These are phyloP conservation scores for Pseudoneurospora amorphoporcata DNA, from an alignment of 495 filamentous ascomycete species.

Conservation along the genomic window DNA sequence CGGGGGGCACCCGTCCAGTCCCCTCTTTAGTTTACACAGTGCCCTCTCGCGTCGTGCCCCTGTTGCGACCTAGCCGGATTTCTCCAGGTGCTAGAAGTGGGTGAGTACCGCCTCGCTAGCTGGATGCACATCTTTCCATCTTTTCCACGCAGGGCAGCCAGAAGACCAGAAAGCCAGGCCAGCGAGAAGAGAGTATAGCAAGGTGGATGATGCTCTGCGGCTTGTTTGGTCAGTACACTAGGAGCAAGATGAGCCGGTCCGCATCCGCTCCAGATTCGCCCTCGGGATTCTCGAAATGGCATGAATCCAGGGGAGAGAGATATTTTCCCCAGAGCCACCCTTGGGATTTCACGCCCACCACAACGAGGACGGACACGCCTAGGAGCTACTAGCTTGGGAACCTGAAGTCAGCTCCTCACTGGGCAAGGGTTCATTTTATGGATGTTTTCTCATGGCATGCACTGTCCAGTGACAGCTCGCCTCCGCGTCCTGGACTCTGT, in stretches of 20 bases:
- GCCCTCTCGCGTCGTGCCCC: background rate
- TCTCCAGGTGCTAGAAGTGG: background rate
- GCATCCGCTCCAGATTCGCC: conserved; percentile 12
- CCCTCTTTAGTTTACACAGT: conserved; percentile 3
- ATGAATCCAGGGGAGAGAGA: background rate
- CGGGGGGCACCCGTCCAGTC: conserved; percentile 10
- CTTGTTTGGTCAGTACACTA: background rate
- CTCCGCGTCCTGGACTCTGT: background rate
- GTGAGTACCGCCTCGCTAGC: conserved; percentile 13
- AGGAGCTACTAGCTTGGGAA: background rate
- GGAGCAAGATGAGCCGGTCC: conserved; percentile 10
- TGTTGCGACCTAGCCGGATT: background rate
- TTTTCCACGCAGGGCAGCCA: conserved; percentile 7
- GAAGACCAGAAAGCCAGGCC: background rate
- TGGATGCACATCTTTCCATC: conserved; percentile 21
- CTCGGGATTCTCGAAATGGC: background rate
- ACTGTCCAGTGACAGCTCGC: conserved; percentile 24
- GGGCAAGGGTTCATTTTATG: conserved; percentile 19
- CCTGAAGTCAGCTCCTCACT: conserved; percentile 1
- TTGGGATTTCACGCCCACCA: background rate
- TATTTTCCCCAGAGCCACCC: background rate
- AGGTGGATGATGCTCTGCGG: conserved; percentile 1
- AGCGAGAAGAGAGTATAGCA: background rate
- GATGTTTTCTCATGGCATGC: conserved; percentile 4
- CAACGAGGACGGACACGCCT: background rate